Conservation (phyloP, 2,329 filamentous ascomycete species). For the Fusarium drepaniforme region DNA sequence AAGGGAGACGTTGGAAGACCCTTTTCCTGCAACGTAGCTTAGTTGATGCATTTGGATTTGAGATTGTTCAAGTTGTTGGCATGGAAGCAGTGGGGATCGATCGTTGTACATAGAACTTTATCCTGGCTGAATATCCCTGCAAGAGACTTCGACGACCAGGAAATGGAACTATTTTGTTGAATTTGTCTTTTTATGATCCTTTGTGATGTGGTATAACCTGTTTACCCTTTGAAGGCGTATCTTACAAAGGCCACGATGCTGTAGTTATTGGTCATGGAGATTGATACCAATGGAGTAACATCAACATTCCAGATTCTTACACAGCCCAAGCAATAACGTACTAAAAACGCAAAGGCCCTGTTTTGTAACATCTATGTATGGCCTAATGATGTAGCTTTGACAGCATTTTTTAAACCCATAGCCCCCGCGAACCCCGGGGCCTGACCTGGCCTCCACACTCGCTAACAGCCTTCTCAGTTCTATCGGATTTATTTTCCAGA, state of each 20-base stretch:
- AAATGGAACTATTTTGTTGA: background rate
- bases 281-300: background rate
- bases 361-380: background rate
- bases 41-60: background rate
- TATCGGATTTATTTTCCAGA: too few relatives aligned
- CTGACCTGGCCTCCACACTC: background rate
- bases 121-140: background rate
- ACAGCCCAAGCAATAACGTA: background rate
- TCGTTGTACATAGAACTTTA: background rate
- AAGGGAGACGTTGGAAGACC: background rate
- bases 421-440: background rate
- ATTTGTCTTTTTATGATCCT: background rate
- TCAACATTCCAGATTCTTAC: background rate
- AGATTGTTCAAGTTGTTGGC: background rate
- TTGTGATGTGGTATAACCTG: too few relatives aligned
- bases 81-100: background rate
- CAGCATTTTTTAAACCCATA: too few relatives aligned
- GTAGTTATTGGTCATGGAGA: too few relatives aligned
- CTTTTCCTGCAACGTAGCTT: background rate
- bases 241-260: too few relatives aligned
- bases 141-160: background rate
- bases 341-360: background rate
- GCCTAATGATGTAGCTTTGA: background rate
- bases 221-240: too few relatives aligned
- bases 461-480: background rate